Base-by-base conservation (phyloP, 306 rosid genomes). In the Corylus avellana region DNA sequence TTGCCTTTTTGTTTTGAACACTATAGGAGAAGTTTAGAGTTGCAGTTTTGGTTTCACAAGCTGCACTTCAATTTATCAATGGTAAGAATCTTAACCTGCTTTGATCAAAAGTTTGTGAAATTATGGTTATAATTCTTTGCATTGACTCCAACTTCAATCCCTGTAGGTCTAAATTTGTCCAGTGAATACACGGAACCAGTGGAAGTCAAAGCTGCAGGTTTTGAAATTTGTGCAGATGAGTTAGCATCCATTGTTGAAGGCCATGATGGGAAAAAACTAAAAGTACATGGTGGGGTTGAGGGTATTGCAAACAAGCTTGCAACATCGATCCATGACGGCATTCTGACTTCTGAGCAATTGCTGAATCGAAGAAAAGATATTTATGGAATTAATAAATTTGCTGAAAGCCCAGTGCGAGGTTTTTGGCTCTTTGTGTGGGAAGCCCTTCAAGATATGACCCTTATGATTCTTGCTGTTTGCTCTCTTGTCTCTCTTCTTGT, bases 21-120 rank as follows among this genome's bases (percentile, higher is more conserved):
- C 76, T 81, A 87, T 78, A 93, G 98, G 99, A 95, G 87, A 95
- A 95, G 88, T 93, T 95, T 85, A 88, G 98, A 90, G 97, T 95
- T 78, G 99, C 99, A 73, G 95, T 95, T 83, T 85, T 95, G 91
- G 99, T 95, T 80, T 95, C 99, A 48, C 98, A 95, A 91, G 99
- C 99, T 74, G 99, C 99, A 14, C 99, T 95, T 72, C 98, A 95
- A 84, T 95, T 95, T 85, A 93, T 95, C 77, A 90, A 93, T 62
- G 98, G 99, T 93, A 84, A 84, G 89, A 50, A 54, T 74, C 39
- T 79, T 75, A 77, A 80, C 68, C 44, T 68, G 42, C 70, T 51
- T 12, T 4, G 20, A 44, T 82, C 42, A 69, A 54, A 37, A 7
- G 18, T 39, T 80, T 69, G 13, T 67, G 56, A 51, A 78, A 47